Conservation (phyloP, 129 eudicot species). For the Flaveria bidentis region DNA sequence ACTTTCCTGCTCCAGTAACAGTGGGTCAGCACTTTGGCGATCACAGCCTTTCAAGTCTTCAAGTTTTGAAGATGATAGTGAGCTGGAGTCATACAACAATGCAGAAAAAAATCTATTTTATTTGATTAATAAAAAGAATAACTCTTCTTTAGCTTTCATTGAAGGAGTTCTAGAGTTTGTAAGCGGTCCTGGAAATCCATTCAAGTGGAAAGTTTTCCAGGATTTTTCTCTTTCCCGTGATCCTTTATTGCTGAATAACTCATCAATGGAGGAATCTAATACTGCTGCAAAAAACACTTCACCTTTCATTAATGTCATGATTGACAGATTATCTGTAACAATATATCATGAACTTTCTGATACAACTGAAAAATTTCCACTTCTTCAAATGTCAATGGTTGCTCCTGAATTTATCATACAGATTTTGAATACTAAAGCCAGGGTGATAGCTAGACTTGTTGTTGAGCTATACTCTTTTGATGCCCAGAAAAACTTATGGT, state of each 20-base stretch:
- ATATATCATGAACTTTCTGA: conserved; percentile 76
- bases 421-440: conserved; percentile 53
- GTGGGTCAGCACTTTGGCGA: conserved; percentile 75
- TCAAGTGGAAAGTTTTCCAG: conserved; percentile 75
- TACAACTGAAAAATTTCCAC: conserved; percentile 70
- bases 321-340: conserved; percentile 56
- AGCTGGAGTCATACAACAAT: conserved; percentile 42
- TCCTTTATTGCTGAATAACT: conserved; percentile 23
- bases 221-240: conserved; percentile 40
- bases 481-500: conserved; percentile 77
- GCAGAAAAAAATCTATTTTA: conserved; percentile 52
- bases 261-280: conserved; percentile 31
- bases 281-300: conserved; percentile 29
- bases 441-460: conserved; percentile 62
- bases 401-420: conserved; percentile 58
- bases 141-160: conserved; percentile 65
- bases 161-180: conserved; percentile 82
- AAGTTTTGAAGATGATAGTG: conserved; percentile 57
- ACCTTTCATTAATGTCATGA: conserved; percentile 44
- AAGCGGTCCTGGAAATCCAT: conserved; percentile 73
- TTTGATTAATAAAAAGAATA: conserved; percentile 76
- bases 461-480: conserved; percentile 59
- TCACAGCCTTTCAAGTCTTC: conserved; percentile 50
- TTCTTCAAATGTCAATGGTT: conserved; percentile 60
- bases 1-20: conserved; percentile 59